A percentile compares a stretch with the other conserved stretches of the same genome.
Evolutionary conservation across 2,329 filamentous ascomycete genomes (phyloP).

Genomic region (Trichoderma gracile): DNA sequence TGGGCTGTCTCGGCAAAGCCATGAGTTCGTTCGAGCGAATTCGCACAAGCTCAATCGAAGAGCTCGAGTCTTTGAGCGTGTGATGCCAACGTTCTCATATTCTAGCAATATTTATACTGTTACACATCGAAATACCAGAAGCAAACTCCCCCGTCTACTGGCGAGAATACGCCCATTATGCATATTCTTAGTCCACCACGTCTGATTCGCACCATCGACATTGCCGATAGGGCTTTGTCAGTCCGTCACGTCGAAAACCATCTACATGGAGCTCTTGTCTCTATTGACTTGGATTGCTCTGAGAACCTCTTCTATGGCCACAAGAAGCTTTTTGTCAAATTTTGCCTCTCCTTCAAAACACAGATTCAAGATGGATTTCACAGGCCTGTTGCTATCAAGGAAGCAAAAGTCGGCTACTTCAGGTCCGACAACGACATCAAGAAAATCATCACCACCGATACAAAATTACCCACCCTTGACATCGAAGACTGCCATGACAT

Average conservation of each 20-base stretch:
- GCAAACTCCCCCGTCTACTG: too few species aligned
- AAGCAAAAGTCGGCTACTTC: background rate
- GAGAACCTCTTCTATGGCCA: background rate
- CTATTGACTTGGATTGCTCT: background rate
- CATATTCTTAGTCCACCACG: background rate
- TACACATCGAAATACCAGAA: too few species aligned
- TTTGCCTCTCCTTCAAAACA: background rate
- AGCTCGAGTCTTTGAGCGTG: too few species aligned
- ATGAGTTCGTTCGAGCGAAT: too few species aligned
- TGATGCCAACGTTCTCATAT: too few species aligned
- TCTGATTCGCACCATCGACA: background rate
- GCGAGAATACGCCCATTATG: background rate
- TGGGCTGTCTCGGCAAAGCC: background rate
- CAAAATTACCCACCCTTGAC: too few species aligned
- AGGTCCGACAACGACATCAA: background rate
- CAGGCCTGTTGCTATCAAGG: background rate
- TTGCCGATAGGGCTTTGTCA: background rate
- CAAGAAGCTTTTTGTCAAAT: background rate
- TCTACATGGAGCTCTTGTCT: background rate
- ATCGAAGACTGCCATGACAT: too few species aligned
- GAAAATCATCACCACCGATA: background rate
- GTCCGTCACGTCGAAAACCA: background rate
- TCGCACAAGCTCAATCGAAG: too few species aligned
- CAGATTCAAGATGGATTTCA: background rate
- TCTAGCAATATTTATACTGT: too few species aligned